These are phyloP conservation scores for Coelastrella sp. DNA, from an alignment of 139 green algal genomes.

Conservation along the genomic window DNA sequence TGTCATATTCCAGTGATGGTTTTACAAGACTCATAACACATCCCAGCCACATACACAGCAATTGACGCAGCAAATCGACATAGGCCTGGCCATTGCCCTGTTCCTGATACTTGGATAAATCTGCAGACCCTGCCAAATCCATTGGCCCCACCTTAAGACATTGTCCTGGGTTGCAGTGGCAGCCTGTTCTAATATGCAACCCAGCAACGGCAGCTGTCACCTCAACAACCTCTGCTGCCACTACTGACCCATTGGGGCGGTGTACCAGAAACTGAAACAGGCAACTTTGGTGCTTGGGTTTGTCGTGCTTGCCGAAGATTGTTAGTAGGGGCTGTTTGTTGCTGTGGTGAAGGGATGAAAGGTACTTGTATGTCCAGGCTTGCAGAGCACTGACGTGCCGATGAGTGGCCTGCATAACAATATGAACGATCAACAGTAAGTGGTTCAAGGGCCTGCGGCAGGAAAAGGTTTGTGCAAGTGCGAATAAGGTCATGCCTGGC, in stretches of 20 bases:
- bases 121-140: too few relatives aligned
- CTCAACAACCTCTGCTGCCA: conserved; percentile 44
- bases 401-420: conserved; percentile 30
- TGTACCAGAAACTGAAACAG: conserved; percentile 60
- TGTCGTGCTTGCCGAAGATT: conserved; percentile 76
- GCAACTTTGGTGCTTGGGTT: conserved; percentile 29
- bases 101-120: too few relatives aligned
- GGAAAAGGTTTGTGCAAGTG: neutral
- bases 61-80: too few relatives aligned
- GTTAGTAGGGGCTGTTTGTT: conserved; percentile 72
- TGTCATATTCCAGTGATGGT: too few relatives aligned
- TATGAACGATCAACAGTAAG: neutral
- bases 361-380: conserved; percentile 52
- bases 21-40: too few relatives aligned
- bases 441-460: neutral
- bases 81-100: too few relatives aligned
- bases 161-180: conserved; percentile 64
- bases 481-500: too few relatives aligned
- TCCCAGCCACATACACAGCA: too few relatives aligned
- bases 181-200: conserved; percentile 56
- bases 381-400: conserved; percentile 51
- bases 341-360: conserved; percentile 67
- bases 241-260: neutral
- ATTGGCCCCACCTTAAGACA: neutral
- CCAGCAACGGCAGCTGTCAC: conserved; percentile 29